Percentiles rank a stretch among this genome's conserved stretches.
Conservation (phyloP, 2,329 filamentous ascomycete genomes). For the Fusarium piperis region DNA sequence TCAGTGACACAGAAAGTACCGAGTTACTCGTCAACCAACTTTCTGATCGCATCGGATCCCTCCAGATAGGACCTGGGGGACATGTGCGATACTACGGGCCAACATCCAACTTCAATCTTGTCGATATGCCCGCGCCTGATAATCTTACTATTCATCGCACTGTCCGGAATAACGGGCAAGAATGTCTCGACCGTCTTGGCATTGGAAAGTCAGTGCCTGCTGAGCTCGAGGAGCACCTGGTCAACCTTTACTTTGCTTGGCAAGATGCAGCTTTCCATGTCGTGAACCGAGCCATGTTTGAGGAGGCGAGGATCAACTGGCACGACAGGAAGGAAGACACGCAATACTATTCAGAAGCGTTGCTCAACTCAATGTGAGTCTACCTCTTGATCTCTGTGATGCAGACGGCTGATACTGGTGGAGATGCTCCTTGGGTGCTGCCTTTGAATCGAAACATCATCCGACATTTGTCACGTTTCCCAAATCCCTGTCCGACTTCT, state of each 20-base stretch:
- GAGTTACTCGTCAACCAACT: constrained; percentile 41
- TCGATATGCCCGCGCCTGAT: constrained; percentile 38
- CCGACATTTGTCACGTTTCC: constrained; percentile 49
- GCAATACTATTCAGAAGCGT: constrained; percentile 42
- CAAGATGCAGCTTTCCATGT: constrained; percentile 38
- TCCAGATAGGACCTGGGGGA: constrained; percentile 39
- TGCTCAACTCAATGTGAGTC: constrained; percentile 42
- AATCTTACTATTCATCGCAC: constrained; percentile 39
- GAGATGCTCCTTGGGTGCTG: constrained; percentile 54
- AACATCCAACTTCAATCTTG: constrained; percentile 42
- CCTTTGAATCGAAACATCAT: constrained; percentile 55
- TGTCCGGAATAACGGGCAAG: constrained; percentile 37
- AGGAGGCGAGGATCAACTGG: constrained; percentile 18
- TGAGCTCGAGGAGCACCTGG: constrained; percentile 27
- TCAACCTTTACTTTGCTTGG: constrained; percentile 36
- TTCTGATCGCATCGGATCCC: constrained; percentile 39
- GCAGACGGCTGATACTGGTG: background rate
- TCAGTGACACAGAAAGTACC: constrained; percentile 33
- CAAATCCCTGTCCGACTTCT: constrained; percentile 47
- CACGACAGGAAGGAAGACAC: constrained; percentile 34
- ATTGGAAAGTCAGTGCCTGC: constrained; percentile 27
- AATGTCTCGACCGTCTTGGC: constrained; percentile 39
- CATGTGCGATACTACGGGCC: constrained; percentile 40
- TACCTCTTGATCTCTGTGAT: background rate
- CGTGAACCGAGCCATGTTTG: constrained; percentile 37